phyloP scores from a whole-genome alignment of 1,284 basidiomycete genomes.

The Sporisorium scitamineum region DNA sequence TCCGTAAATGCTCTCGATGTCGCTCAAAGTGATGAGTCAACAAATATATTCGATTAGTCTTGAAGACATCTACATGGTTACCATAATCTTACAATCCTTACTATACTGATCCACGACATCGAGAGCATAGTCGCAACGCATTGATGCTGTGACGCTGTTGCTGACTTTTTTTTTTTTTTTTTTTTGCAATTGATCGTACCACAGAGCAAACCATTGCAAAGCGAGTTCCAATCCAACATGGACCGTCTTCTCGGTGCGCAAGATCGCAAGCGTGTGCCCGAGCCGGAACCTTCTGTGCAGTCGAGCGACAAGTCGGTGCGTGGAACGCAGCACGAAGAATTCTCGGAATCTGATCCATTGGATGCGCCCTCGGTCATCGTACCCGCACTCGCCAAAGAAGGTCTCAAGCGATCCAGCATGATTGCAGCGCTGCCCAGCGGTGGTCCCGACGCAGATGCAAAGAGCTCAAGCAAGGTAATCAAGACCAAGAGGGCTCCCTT shows the following conservation, averaged over 20 bases:
- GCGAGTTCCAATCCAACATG: slow-evolving; percentile 64
- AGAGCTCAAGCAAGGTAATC: slow-evolving; percentile 20
- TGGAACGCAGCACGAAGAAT: slow-evolving; percentile 58
- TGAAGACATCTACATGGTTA: slow-evolving; percentile 66
- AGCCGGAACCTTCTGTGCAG: slow-evolving; percentile 32
- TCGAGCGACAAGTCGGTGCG: slow-evolving; percentile 45
- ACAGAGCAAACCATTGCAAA: slow-evolving; percentile 60
- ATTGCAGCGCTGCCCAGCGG: slow-evolving; percentile 45
- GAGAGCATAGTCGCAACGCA: no score
- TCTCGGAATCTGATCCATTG: slow-evolving; percentile 34
- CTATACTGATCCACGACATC: slow-evolving; percentile 41
- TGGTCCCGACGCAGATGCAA: slow-evolving; percentile 34
- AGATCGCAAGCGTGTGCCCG: slow-evolving; percentile 42
- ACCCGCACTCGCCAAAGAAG: slow-evolving; percentile 39
- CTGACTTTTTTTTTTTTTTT: slow-evolving; percentile 6
- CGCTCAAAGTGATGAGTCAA: slow-evolving; percentile 47
- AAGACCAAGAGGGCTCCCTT: slow-evolving; percentile 19
- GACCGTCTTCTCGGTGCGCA: slow-evolving; percentile 60
- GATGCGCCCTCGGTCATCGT: slow-evolving; percentile 41
- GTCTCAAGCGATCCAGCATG: slow-evolving; percentile 28
- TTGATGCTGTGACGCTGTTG: background rate
- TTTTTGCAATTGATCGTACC: background rate
- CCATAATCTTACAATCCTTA: slow-evolving; percentile 56
- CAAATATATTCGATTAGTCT: slow-evolving; percentile 65
- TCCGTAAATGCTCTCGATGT: slow-evolving; percentile 18